Base-by-base conservation (phyloP, 176 grass and related monocot species). In the Elaeis guineensis region DNA sequence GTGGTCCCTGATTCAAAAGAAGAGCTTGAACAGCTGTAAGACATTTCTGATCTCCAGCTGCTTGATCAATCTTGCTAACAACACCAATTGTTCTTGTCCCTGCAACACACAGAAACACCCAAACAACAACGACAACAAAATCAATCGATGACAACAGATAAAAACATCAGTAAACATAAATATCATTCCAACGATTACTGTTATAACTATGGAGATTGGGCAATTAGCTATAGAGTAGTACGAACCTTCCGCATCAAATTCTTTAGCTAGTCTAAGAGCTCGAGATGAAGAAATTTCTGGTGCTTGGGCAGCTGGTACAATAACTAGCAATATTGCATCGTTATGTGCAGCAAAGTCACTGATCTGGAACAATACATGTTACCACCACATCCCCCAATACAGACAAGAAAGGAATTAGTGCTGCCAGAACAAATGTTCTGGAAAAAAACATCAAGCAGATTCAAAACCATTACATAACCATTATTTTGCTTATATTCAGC, bases 51-150 rank as follows among this genome's bases (percentile, higher is more conserved):
- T 95, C 89, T 65, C 64, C 80, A 55, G 84, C 69, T 72, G 81
- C 80, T 61, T 89, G 89, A 79, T 95, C 89, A 32, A 50, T 84
- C 76, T 95, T 95, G 81, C 91, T 96, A 58, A 96, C 68, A 48
- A 96, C 80, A 55, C 91, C 91, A 66, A 96, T 80, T 59, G 92
- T 96, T 77, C 92, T 87, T 23, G 86, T 96, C 67, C 92, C 92
- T 96, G 67, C 59, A 82, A 63, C 62, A 80, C 72, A 62, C 52
- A 54, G 53, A 58, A 75, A 57, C 59, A 77, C 64, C 52, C 51
- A 15, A 60, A 62, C 63, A 44, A 72, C 74, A 19, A 80, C 19
- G 54, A 70, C 5, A 55, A 56, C 59, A 19, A 25, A 32, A 59
- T 4, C 29, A 23, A 62, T n/a, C 73, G 16, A 20, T 9, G 28